Evolutionary conservation across 2,329 filamentous ascomycete genomes (phyloP).

Genomic region (Aspergillus eucalypticola): DNA sequence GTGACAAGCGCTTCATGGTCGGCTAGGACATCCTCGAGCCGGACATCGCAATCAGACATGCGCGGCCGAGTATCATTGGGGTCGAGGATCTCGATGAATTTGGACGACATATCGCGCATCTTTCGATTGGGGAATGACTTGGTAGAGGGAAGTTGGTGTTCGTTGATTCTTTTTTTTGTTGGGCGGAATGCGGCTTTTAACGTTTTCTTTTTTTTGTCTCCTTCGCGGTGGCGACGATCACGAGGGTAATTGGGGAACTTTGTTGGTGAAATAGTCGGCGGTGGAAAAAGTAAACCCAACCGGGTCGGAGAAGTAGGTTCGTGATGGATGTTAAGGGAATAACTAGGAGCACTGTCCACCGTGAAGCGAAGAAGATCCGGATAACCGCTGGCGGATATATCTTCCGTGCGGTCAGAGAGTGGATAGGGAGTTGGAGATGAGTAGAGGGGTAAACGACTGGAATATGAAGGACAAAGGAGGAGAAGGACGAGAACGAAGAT

Average conservation of each 20-base stretch:
- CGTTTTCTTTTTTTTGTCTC: neutral
- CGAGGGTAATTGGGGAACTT: neutral
- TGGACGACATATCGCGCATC: slow-evolving; percentile 41
- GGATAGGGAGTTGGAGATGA: neutral
- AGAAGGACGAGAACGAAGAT: slow-evolving; percentile 6
- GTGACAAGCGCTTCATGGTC: slow-evolving; percentile 40
- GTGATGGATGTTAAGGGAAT: neutral
- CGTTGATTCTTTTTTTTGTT: neutral
- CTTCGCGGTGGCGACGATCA: slow-evolving; percentile 3
- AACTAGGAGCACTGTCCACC: neutral
- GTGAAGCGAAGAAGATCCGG: neutral
- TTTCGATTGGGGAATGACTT: neutral
- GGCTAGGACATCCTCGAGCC: slow-evolving; percentile 47
- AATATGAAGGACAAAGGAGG: slow-evolving; percentile 3
- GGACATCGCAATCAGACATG: slow-evolving; percentile 44
- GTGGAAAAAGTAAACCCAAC: neutral
- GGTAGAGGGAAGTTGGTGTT: neutral
- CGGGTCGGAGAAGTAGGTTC: neutral
- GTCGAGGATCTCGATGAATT: slow-evolving; percentile 48
- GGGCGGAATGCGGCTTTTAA: neutral
- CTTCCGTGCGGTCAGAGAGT: neutral
- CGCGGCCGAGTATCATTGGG: slow-evolving; percentile 34
- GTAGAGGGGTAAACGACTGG: slow-evolving; percentile 5
- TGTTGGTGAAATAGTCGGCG: slow-evolving; percentile 1
- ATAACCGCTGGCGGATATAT: slow-evolving; percentile 2